A percentile compares a stretch with the other conserved stretches of the same genome.
Conservation (phyloP, 2,329 filamentous ascomycete species). For the Aspergillus ochraceus region DNA sequence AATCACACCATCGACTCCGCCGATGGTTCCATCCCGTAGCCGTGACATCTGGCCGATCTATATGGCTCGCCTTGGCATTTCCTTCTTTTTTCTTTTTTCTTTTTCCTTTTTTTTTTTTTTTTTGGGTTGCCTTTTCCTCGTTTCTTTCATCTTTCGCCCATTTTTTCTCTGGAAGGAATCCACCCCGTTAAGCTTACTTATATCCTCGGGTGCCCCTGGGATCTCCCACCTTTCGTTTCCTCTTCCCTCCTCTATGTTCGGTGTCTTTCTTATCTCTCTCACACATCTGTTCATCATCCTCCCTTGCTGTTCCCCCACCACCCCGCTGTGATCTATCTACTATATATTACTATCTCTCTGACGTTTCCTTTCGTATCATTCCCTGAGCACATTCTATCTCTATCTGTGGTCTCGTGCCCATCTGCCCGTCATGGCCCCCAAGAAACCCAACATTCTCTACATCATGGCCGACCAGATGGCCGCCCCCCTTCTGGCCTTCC, state of each 20-base stretch:
- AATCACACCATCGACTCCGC: slow-evolving; percentile 26
- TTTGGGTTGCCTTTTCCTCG: slow-evolving; percentile 1
- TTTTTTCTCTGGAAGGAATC: not conserved
- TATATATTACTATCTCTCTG: not conserved
- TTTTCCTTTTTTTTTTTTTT: slow-evolving; percentile 5
- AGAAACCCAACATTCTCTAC: slow-evolving; percentile 77
- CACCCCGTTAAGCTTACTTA: not conserved
- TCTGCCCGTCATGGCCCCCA: slow-evolving; percentile 35
- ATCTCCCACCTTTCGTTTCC: not conserved
- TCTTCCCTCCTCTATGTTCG: not conserved
- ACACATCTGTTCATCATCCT: not conserved
- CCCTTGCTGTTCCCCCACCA: not conserved
- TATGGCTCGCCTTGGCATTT: slow-evolving; percentile 18
- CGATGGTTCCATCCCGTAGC: slow-evolving; percentile 23
- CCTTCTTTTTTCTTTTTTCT: slow-evolving; percentile 22
- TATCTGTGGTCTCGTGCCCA: not conserved
- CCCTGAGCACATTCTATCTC: not conserved
- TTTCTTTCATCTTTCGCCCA: not conserved
- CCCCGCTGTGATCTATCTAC: not conserved
- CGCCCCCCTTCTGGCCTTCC: slow-evolving; percentile 86
- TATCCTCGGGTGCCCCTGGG: not conserved
- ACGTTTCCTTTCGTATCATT: not conserved
- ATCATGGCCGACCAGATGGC: slow-evolving; percentile 98
- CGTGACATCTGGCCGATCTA: slow-evolving; percentile 21
- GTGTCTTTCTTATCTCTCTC: not conserved